These are phyloP conservation scores for Blastobotrys robertii DNA, from an alignment of 805 yeast species.

Conservation along the genomic window DNA sequence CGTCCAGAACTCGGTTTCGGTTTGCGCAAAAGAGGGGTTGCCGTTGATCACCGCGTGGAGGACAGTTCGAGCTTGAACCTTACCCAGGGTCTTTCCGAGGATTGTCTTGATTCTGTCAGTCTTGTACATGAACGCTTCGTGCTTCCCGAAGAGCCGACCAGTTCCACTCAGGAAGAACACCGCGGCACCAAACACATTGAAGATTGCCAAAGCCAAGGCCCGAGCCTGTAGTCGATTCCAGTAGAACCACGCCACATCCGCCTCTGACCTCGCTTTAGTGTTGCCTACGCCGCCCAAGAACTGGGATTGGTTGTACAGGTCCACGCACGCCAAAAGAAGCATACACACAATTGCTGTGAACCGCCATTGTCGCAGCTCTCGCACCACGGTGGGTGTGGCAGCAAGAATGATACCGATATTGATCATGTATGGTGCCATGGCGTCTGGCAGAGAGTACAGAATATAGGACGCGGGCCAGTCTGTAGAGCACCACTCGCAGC, in stretches of 20 bases:
- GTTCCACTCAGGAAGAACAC: slow-evolving; percentile 11
- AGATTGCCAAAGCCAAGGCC: slow-evolving; percentile 6
- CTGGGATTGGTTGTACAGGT: slow-evolving; percentile 1
- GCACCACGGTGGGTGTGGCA: slow-evolving; percentile 7
- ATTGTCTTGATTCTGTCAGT: slow-evolving; percentile 3
- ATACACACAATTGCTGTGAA: slow-evolving; percentile 2
- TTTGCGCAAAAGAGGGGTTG: slow-evolving; percentile 7
- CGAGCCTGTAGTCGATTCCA: slow-evolving; percentile 12
- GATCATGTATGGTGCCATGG: slow-evolving; percentile 12
- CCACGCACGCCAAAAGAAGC: slow-evolving; percentile 3
- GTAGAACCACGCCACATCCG: slow-evolving; percentile 12
- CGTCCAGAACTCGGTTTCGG: slow-evolving; percentile 1
- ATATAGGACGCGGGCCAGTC: slow-evolving; percentile 6
- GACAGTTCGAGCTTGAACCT: slow-evolving; percentile 4
- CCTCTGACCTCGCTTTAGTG: not conserved
- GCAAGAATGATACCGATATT: slow-evolving; percentile 10
- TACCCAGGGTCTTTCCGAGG: slow-evolving; percentile 5
- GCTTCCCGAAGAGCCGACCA: slow-evolving; percentile 8
- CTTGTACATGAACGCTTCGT: slow-evolving; percentile 8
- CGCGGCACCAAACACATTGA: slow-evolving; percentile 6
- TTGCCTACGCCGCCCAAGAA: not conserved
- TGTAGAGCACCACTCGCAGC: slow-evolving; percentile 16
- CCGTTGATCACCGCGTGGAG: slow-evolving; percentile 9
- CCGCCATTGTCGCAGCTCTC: slow-evolving; percentile 8
- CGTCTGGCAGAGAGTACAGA: slow-evolving; percentile 12